These are phyloP conservation scores for Pleurotus platypus DNA, from an alignment of 768 basidiomycete species.

Conservation along the genomic window DNA sequence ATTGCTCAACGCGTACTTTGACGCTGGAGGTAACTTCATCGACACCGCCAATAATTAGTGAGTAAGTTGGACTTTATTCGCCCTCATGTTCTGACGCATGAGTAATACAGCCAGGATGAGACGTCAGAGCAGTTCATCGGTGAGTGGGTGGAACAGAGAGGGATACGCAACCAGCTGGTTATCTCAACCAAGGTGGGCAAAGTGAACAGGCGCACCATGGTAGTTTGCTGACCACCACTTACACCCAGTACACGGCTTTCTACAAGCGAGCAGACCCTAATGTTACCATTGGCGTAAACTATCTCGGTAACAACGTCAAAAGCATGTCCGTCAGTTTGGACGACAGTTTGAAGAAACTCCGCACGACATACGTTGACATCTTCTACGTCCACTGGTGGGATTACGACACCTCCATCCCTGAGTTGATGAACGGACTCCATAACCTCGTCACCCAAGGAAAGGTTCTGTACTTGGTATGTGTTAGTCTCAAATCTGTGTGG, in stretches of 20 bases:
- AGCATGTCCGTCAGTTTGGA: slow-evolving; percentile 36
- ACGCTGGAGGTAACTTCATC: slow-evolving; percentile 40
- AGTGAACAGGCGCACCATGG: no score
- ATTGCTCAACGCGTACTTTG: slow-evolving; percentile 35
- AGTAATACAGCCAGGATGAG: slow-evolving; percentile 44
- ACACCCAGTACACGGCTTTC: slow-evolving; percentile 24
- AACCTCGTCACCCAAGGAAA: slow-evolving; percentile 48
- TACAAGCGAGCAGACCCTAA: slow-evolving; percentile 22
- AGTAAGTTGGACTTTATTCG: neutral
- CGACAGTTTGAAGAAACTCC: slow-evolving; percentile 42
- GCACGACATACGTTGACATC: slow-evolving; percentile 44
- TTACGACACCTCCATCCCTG: slow-evolving; percentile 46
- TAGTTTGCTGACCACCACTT: neutral
- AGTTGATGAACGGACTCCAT: slow-evolving; percentile 55
- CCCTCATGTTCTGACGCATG: neutral
- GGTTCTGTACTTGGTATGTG: slow-evolving; percentile 39
- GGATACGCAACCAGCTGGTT: slow-evolving; percentile 45
- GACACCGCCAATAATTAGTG: slow-evolving; percentile 38
- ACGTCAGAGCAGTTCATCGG: slow-evolving; percentile 52
- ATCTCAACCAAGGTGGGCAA: slow-evolving; percentile 38
- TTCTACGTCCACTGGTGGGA: slow-evolving; percentile 52
- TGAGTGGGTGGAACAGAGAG: slow-evolving; percentile 46
- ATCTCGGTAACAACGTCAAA: slow-evolving; percentile 47
- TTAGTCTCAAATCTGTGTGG: neutral
- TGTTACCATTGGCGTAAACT: slow-evolving; percentile 31